Base-by-base conservation (phyloP, 139 green algal genomes). In the Zygnema circumcarinatum region DNA sequence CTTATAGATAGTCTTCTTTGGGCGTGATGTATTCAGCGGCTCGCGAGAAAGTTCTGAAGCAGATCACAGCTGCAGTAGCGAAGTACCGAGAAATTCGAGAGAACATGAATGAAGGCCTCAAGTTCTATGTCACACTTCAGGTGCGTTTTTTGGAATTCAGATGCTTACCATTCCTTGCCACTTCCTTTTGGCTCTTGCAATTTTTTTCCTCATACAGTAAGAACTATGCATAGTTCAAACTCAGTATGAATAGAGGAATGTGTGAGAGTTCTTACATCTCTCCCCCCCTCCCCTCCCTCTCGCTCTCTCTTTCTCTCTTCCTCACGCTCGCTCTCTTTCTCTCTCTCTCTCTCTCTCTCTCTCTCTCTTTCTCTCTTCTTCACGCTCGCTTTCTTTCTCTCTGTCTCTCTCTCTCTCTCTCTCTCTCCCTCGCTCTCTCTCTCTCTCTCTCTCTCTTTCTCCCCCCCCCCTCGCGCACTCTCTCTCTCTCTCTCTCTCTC, bases 81-180 rank as follows among this genome's bases (percentile, higher is more conserved):
- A 88, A 86, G 35, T 98, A 94, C 90, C 87, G 88, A 33, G 94
- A 97, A 85, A 87, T 98, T 79, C 88, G 93, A 39, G 89, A 94
- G 78, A 95, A 96, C 91, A 85, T 97, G 68, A 93, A 88, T 25
- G 94, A 97, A 91, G 95, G 95, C 2, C 39, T 88, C 83, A 88
- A 88, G 83, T 88, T 88, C 82, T 88, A 88, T 38, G 38, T 88
- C 82, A 87, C 83, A 31, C 83, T 88, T 38, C 81, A 85, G 79
- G 79, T 85, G n/a, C n/a, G 56, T 52, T 87, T 40, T 47, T 22
- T 0, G 62, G 0, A 33, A 2, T n/a, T n/a, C n/a, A n/a, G n/a
- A n/a, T n/a, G n/a, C n/a, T n/a, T n/a, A n/a, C n/a, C n/a, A n/a
- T n/a, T n/a, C n/a, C n/a, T n/a, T n/a, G n/a, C n/a, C n/a, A n/a